Evolutionary conservation across 495 filamentous ascomycete genomes (phyloP).

Genomic region (Pyrenopolyporus hunteri): DNA sequence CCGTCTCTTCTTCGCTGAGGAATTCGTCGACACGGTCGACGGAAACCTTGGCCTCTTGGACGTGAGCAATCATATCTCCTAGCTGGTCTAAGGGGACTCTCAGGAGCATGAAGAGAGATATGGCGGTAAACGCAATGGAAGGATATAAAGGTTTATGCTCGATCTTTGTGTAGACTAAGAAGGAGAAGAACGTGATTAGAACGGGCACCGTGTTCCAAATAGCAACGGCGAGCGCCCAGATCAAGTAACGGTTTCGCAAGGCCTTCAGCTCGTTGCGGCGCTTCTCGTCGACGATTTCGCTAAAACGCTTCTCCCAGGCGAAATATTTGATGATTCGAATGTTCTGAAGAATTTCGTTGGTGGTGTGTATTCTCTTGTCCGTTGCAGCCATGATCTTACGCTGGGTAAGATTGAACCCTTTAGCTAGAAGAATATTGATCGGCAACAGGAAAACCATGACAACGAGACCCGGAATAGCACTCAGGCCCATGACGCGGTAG

Average conservation of each 20-base stretch:
- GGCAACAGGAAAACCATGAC: slow-evolving; percentile 90
- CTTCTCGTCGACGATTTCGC: slow-evolving; percentile 86
- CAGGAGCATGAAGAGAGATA: slow-evolving; percentile 95
- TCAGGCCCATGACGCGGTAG: slow-evolving; percentile 87
- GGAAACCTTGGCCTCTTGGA: slow-evolving; percentile 96
- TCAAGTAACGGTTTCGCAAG: slow-evolving; percentile 79
- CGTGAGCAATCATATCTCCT: slow-evolving; percentile 98
- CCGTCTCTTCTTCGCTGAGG: slow-evolving; percentile 91
- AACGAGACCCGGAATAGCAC: slow-evolving; percentile 91
- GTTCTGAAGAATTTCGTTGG: slow-evolving; percentile 96
- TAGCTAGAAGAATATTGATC: slow-evolving; percentile 84
- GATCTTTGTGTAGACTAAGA: slow-evolving; percentile 88
- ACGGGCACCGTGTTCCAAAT: slow-evolving; percentile 97
- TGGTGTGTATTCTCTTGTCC: slow-evolving; percentile 94
- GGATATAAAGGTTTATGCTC: slow-evolving; percentile 90
- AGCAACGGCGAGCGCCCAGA: slow-evolving; percentile 90
- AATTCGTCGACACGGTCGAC: slow-evolving; percentile 97
- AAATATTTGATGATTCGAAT: slow-evolving; percentile 99
- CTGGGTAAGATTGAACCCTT: slow-evolving; percentile 80
- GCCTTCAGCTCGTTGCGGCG: slow-evolving; percentile 77
- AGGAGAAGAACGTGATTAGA: slow-evolving; percentile 93
- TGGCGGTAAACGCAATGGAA: slow-evolving; percentile 93
- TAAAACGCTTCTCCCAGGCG: slow-evolving; percentile 95
- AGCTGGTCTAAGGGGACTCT: slow-evolving; percentile 94
- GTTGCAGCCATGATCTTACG: slow-evolving; percentile 92